Base-by-base conservation (phyloP, 139 green algal species). In the Coelastrella sp. region DNA sequence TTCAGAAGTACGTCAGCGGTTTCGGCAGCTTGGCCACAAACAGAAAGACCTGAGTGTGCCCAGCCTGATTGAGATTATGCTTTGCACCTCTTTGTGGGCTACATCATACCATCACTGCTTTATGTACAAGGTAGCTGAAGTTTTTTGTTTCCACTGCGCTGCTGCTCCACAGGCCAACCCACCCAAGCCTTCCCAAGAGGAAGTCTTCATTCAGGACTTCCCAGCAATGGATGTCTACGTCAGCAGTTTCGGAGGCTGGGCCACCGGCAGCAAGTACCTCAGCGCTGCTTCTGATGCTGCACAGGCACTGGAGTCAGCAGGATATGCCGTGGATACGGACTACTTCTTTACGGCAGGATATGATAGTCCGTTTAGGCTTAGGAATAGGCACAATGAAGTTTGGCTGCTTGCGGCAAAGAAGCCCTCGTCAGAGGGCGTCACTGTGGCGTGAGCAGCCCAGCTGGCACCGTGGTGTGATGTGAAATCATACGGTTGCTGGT, bases 181-280 rank as follows among this genome's bases (percentile, higher is more conserved):
- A 19, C 96, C 96, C 3, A 74, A 91, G 83, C 95, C 96, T 4
- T 92, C 83, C 13, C 90, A 94, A 86, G 20, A 83, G 2, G 86
- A 92, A 8, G 87, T 98, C 3, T 94, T 89, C 66, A 82, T 98
- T 2, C 58, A 93, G 10, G 16, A 88, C 2, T 22, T 57, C 0
- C 88, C 93, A 2, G 92, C 82, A 3, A 8, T 89, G 16, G 91
- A 86, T 6, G 91, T 90, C 3, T 98, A 94, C 90, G 96, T 97
- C 7, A 22, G 80, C 7, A 92, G 93, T 68, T 95, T 94, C 83
- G 92, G 92, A 22, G 95, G 95, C 14, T 96, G 86, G 85, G 87
- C 89, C 0, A 83, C 91, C 19, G 94, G 94, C 82, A 90, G 92
- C 88, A 93, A 54, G 16, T 89, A 87, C 54, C 59, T 96, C 8